Evolutionary conservation across 78 protist species (phyloP).

Genomic region (Protostelium mycophagum): DNA sequence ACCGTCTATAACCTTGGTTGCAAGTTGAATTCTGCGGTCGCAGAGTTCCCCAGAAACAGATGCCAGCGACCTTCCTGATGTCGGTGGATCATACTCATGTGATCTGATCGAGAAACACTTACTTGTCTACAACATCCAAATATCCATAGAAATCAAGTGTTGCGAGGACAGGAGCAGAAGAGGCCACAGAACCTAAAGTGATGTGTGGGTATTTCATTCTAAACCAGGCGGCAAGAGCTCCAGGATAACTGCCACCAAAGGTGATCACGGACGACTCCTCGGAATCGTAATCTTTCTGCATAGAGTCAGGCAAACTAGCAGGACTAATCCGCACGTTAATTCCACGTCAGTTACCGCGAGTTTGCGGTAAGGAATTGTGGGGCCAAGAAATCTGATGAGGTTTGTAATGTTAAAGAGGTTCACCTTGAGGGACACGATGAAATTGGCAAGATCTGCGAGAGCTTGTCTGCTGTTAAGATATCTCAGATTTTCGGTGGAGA

Average conservation of each 20-base stretch:
- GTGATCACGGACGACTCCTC: constrained; percentile 4
- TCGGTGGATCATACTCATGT: too few species aligned
- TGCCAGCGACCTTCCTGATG: neutral
- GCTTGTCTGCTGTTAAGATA: constrained; percentile 50
- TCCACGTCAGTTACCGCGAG: too few species aligned
- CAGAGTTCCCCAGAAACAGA: neutral
- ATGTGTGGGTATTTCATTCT: constrained; percentile 44
- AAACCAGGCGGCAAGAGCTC: constrained; percentile 54
- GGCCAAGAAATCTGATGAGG: too few species aligned
- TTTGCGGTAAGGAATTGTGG: too few species aligned
- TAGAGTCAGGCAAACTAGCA: too few species aligned
- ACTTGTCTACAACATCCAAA: constrained; percentile 44
- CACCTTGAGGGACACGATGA: neutral
- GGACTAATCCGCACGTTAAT: too few species aligned
- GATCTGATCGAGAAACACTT: neutral
- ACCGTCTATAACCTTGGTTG: neutral
- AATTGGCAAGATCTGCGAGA: constrained; percentile 59
- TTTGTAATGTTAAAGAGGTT: neutral
- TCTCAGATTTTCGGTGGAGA: constrained; percentile 13
- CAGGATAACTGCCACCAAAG: constrained; percentile 72
- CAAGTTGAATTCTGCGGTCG: neutral
- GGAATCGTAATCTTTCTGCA: neutral
- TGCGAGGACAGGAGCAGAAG: constrained; percentile 65
- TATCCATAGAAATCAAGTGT: constrained; percentile 51
- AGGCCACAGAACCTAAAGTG: constrained; percentile 34